Base-by-base conservation (phyloP, 1,284 basidiomycete genomes). In the Cutaneotrichosporon curvatum region DNA sequence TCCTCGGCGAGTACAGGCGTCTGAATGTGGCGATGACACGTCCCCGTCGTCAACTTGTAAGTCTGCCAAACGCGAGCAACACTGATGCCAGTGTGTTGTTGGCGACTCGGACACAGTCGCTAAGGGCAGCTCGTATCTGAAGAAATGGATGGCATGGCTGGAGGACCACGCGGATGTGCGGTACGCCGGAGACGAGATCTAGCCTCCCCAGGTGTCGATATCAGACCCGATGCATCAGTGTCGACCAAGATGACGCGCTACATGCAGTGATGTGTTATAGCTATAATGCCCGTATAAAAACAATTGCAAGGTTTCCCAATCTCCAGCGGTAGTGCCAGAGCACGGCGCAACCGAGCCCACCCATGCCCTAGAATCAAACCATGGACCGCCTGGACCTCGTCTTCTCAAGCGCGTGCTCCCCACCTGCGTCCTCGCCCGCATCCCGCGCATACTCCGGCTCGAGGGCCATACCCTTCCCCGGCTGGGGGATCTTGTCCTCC, bases 21-120 rank as follows among this genome's bases (percentile, higher is more conserved):
- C 72, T 96, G 60, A 96, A 96, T 65, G 88, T 94, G 38, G 89
- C 89, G 0, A 96, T 96, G 92, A 96, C 92, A 2, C 76, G 91
- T 40, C 86, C 91, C 3, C 83, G 84, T 59, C 76, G 90, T n/a
- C 88, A 92, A 65, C 74, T 96, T 47, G 87, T 90, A 57, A 58
- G 79, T 60, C 11, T 8, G 23, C 14, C 28, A 9, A 7, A 10
- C 6, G 10, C 12, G 1, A 2, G 25, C n/a, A 7, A 15, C 18
- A 4, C 42, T 36, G 22, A 31, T n/a, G 4, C 7, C 45, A 90
- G 87, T 91, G 88, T 58, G 73, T 96, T 2, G 79, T 96, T 1
- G 92, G 91, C 7, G 91, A 96, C 66, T 90, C 87, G 0, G 84
- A 82, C 1, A 96, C 91, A 0, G 82, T 95, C 5, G 75, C 77